Percentiles rank a stretch among this genome's conserved stretches.
Conservation (phyloP, 2,329 filamentous ascomycete species). For the Talaromyces marneffei region DNA sequence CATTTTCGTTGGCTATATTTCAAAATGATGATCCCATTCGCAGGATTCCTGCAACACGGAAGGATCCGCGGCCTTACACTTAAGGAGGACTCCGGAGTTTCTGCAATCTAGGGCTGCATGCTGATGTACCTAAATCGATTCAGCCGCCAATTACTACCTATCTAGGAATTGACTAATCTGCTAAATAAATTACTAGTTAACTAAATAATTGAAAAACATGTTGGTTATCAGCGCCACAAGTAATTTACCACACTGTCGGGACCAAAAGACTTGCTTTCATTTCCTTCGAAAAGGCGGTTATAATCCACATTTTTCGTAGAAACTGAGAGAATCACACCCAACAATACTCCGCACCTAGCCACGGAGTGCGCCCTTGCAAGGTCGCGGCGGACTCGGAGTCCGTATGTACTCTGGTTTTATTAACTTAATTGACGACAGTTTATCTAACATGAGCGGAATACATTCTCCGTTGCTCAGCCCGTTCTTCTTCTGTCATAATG, state of each 20-base stretch:
- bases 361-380: not conserved
- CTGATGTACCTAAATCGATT: not conserved
- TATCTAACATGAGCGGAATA: not conserved
- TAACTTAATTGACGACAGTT: not conserved
- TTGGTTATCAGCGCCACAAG: not conserved
- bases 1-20: not conserved
- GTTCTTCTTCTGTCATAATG: not conserved
- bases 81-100: not conserved
- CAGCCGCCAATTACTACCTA: not conserved
- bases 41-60: not conserved
- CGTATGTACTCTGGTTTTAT: not conserved
- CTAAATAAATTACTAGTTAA: not conserved
- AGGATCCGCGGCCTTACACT: not conserved
- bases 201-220: not conserved
- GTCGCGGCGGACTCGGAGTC: not conserved
- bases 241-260: not conserved
- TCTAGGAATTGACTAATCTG: not conserved
- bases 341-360: not conserved
- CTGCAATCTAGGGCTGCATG: not conserved
- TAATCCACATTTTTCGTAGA: not conserved
- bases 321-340: not conserved
- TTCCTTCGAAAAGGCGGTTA: not conserved
- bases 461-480: not conserved
- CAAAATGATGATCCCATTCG: not conserved
- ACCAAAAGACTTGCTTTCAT: not conserved